Evolutionary conservation across 1,139 yeast species (phyloP).

Genomic region (Kodamaea arcana): DNA sequence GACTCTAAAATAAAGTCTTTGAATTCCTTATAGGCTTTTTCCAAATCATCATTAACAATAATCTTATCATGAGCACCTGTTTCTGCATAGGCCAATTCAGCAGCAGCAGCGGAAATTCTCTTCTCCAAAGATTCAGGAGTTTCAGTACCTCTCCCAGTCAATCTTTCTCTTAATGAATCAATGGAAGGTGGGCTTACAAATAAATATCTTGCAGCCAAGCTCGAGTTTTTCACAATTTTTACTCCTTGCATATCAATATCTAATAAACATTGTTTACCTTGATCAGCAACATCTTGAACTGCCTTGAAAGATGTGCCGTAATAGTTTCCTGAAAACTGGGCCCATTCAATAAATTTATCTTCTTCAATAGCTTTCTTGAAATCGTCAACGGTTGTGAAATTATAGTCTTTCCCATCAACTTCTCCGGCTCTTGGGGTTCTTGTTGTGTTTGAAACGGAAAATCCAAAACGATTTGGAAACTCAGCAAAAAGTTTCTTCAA

Average conservation of each 20-base stretch:
- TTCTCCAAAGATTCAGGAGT: slow-evolving; percentile 77
- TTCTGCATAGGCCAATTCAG: slow-evolving; percentile 83
- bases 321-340: slow-evolving; percentile 95
- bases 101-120: slow-evolving; percentile 80
- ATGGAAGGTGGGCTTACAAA: slow-evolving; percentile 92
- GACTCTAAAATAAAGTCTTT: slow-evolving; percentile 54
- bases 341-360: slow-evolving; percentile 90
- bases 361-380: slow-evolving; percentile 73
- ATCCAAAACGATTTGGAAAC: slow-evolving; percentile 84
- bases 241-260: slow-evolving; percentile 99
- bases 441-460: slow-evolving; percentile 92
- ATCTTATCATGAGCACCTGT: slow-evolving; percentile 89
- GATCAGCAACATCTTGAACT: slow-evolving; percentile 67
- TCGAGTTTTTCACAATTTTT: slow-evolving; percentile 77
- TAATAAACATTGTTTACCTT: slow-evolving; percentile 74
- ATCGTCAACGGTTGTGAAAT: slow-evolving; percentile 73
- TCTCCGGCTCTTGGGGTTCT: slow-evolving; percentile 92
- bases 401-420: slow-evolving; percentile 81
- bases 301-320: slow-evolving; percentile 90
- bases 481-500: slow-evolving; percentile 87
- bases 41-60: slow-evolving; percentile 88
- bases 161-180: slow-evolving; percentile 67
- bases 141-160: slow-evolving; percentile 91
- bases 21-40: slow-evolving; percentile 78
- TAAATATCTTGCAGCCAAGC: slow-evolving; percentile 77